Conservation (phyloP, 371 early-diverging fungal species). For the Mucor velutinosus region DNA sequence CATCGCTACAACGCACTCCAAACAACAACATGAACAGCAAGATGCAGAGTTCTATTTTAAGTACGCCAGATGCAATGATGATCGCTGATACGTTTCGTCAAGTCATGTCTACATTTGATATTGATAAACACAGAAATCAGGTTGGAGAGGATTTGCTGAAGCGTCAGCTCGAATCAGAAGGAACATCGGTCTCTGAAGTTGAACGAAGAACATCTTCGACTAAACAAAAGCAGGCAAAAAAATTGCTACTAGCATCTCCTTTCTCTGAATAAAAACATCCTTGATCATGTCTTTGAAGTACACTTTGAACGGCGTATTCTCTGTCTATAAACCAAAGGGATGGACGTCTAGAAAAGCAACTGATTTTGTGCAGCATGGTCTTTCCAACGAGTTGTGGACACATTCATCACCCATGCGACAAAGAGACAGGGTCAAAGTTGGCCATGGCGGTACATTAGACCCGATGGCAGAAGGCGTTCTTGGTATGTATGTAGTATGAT, state of each 20-base stretch:
- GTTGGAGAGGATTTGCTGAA: slow-evolving; percentile 19
- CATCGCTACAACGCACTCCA: not conserved
- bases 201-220: slow-evolving; percentile 15
- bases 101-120: slow-evolving; percentile 10
- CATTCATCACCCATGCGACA: not conserved
- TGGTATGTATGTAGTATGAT: slow-evolving; percentile 19
- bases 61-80: slow-evolving; percentile 20
- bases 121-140: not conserved
- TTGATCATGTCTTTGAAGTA: slow-evolving; percentile 6
- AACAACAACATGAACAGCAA: not conserved
- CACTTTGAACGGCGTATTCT: slow-evolving; percentile 44
- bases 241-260: not conserved
- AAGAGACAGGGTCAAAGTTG: slow-evolving; percentile 42
- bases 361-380: slow-evolving; percentile 26
- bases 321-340: slow-evolving; percentile 50
- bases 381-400: slow-evolving; percentile 24
- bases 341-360: slow-evolving; percentile 48
- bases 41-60: slow-evolving; percentile 15
- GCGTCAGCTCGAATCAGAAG: slow-evolving; percentile 16
- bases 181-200: slow-evolving; percentile 14
- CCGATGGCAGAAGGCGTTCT: slow-evolving; percentile 57
- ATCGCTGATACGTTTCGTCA: slow-evolving; percentile 25
- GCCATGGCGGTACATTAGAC: slow-evolving; percentile 61
- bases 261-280: not conserved
- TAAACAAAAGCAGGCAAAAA: not conserved